Percentiles rank a stretch among this genome's conserved stretches.
Evolutionary conservation across 805 yeast genomes (phyloP).

Genomic region (Kodamaea kaohsiungensis): DNA sequence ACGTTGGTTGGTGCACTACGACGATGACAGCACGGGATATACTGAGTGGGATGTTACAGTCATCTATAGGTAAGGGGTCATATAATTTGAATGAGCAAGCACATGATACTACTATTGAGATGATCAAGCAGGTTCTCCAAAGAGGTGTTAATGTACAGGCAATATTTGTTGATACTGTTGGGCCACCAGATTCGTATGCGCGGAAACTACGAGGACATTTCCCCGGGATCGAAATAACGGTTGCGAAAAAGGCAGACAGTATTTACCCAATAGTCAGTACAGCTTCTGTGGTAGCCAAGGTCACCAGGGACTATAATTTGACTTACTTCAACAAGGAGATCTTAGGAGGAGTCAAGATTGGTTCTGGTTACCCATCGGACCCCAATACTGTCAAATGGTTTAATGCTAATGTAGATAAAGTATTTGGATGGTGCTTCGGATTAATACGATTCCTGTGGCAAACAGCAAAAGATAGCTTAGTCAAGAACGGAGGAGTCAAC

Average conservation of each 20-base stretch:
- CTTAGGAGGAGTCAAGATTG: conserved; percentile 48
- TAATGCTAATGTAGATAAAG: conserved; percentile 55
- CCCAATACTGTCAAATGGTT: conserved; percentile 85
- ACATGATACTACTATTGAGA: conserved; percentile 85
- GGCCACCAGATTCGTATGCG: conserved; percentile 87
- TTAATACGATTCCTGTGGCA: conserved; percentile 91
- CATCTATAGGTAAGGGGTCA: conserved; percentile 48
- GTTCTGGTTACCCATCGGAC: conserved; percentile 95
- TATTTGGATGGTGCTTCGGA: conserved; percentile 84
- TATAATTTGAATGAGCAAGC: conserved; percentile 93
- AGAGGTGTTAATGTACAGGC: conserved; percentile 65
- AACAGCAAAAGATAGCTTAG: conserved; percentile 76
- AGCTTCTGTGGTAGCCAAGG: conserved; percentile 95
- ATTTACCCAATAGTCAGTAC: conserved; percentile 89
- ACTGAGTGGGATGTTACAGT: conserved; percentile 80
- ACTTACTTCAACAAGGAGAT: conserved; percentile 29
- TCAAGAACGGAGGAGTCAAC: conserved; percentile 49
- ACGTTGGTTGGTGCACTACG: conserved; percentile 87
- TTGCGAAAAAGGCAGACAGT: conserved; percentile 94
- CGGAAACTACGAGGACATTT: conserved; percentile 68
- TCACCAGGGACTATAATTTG: conserved; percentile 78
- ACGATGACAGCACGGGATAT: conserved; percentile 87
- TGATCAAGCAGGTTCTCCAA: conserved; percentile 66
- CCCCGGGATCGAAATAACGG: conserved; percentile 72
- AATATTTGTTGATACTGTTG: conserved; percentile 92